Evolutionary conservation across 768 basidiomycete genomes (phyloP), one percentile per base, ranked within the genome.

Genomic region (Clathrus columnatus): DNA sequence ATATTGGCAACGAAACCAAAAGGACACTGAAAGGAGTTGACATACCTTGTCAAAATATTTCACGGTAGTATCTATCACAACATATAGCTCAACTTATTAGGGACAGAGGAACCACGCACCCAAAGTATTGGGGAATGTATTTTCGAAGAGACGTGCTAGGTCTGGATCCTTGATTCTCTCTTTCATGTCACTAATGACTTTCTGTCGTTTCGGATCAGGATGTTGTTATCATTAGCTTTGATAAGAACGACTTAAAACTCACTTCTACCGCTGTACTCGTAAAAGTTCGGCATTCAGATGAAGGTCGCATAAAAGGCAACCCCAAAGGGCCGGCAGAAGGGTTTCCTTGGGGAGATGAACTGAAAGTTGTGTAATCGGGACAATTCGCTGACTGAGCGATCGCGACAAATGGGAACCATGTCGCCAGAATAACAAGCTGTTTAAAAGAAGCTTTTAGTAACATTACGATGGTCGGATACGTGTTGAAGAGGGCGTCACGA

Each of bases 111-210:
- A 53, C 11, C 28, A 7, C 27, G 64, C 60, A 85, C 85, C 87
- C 45, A 90, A 75, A 0, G 87, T 90, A 61, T 87, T 87, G 2
- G 87, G 87, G 63, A 88, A 87, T 0, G 87, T 83, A 59, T 89
- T 90, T 66, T 88, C 87, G 60, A 90, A 90, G 20, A 90, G 65
- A 49, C 85, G 77, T 11, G 87, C 87, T 50, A 90, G 60, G 61
- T 90, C 87, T 0, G 86, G 83, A 63, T 90, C 85, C 64, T 82
- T 87, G 55, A 90, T 70, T 45, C 83, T 74, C 17, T 70, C 65
- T 43, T 78, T 87, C 84, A 87, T 84, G 65, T 89, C 84, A n/a
- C 59, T 61, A 27, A 89, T 84, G 26, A 88, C 85, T 75, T 79
- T 75, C 86, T 88, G 29, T 14, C 21, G 29, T 23, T 51, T 48